Base-by-base conservation (phyloP, 2,329 filamentous ascomycete genomes). In the Zymoseptoria ardabiliae region DNA sequence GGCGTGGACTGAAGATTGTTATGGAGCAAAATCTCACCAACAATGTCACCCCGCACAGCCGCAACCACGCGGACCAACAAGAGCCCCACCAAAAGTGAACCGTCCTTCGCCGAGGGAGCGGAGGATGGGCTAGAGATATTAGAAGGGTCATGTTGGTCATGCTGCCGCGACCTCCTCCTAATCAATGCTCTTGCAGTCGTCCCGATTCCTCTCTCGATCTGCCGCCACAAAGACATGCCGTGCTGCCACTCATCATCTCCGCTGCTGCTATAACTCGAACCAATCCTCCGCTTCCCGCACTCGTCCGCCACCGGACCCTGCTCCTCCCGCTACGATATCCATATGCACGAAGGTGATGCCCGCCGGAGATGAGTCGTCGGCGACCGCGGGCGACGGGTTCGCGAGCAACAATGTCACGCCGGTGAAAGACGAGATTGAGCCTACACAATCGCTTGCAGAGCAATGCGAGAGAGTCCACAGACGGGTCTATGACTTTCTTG, bases 401-500 rank as follows among this genome's bases (percentile, higher is more conserved):
- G n/a, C 11, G 20, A 35, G 49, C 13, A 52, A 19, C 21, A 22
- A 21, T 45, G 22, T 20, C 45, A 35, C 30, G 13, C 11, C 21
- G 35, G n/a, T 56, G 41, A 23, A 56, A 17, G 13, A 21, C 55
- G n/a, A 54, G 56, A 35, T 52, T 35, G 50, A 28, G 28, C n/a
- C n/a, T n/a, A 53, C 54, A 13, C 22, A 30, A 28, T 55, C 66
- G 13, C 71, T 79, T 60, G 67, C 73, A 20, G 70, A 74, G 60
- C 69, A 79, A 61, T 80, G 78, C 72, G 73, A 73, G 45, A 75
- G 79, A 65, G 77, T 89, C 63, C 80, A 85, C 66, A 74, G 74
- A 62, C 82, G 83, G 72, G 78, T 95, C 61, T 77, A 82, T 54
- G 77, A 79, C 22, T 91, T 96, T 70, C 78, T 95, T 58, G 78